These are phyloP conservation scores for Vickermania ingenoplastis DNA, from an alignment of 208 protist species.

Conservation along the genomic window DNA sequence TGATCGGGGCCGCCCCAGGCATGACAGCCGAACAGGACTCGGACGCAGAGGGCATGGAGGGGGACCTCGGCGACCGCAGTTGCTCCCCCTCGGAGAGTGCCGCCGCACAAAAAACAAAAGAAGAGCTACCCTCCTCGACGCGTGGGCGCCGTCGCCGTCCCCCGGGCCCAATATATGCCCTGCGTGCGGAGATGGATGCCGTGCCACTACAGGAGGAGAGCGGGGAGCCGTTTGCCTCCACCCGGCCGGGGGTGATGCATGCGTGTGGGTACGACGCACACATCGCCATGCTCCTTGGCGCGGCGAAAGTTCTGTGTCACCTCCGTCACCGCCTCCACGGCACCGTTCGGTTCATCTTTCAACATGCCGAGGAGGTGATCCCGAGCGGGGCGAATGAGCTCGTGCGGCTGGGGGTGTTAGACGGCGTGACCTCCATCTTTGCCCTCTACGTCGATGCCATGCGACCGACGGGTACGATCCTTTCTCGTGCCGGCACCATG, in stretches of 20 bases:
- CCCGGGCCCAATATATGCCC: constrained; percentile 34
- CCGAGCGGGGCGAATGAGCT: constrained; percentile 49
- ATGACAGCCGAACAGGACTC: background rate
- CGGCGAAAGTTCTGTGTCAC: constrained; percentile 51
- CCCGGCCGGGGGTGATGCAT: constrained; percentile 51
- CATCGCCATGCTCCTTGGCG: constrained; percentile 61
- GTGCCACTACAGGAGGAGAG: constrained; percentile 54
- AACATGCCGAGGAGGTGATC: constrained; percentile 57
- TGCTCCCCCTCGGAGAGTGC: background rate
- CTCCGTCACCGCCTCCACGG: constrained; percentile 32
- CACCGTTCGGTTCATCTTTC: constrained; percentile 65
- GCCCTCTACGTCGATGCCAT: constrained; percentile 26
- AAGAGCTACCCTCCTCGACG: no score
- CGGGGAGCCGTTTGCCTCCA: constrained; percentile 52
- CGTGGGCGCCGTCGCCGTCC: background rate
- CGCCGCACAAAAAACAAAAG: no score
- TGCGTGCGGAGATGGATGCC: constrained; percentile 65
- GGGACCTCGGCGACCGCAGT: background rate
- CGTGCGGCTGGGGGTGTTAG: constrained; percentile 32
- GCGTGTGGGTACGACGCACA: constrained; percentile 62
- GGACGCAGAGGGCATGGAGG: background rate
- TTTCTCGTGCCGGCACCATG: constrained; percentile 19
- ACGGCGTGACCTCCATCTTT: constrained; percentile 50
- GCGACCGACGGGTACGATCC: constrained; percentile 20
- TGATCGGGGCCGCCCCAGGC: constrained; percentile 26